phyloP scores from a whole-genome alignment of 805 yeast genomes.

The Suhomyces xylopsoci region DNA sequence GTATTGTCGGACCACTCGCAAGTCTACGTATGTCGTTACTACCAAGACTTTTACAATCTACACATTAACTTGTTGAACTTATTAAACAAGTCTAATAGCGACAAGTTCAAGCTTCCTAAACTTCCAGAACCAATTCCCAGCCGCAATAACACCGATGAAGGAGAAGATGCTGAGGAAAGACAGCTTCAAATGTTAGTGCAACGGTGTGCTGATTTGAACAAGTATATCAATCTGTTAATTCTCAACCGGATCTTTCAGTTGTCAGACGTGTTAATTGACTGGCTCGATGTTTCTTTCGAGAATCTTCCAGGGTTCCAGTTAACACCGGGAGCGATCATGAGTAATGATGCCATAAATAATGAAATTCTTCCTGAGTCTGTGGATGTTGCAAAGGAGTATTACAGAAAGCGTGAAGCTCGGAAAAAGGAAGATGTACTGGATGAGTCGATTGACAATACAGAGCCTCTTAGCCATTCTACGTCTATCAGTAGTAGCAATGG shows the following conservation, averaged over 20 bases:
- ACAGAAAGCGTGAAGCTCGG: not conserved
- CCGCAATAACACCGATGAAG: slow-evolving; percentile 17
- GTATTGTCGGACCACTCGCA: slow-evolving; percentile 31
- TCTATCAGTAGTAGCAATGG: not conserved
- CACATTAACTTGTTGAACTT: slow-evolving; percentile 32
- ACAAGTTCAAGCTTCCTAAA: slow-evolving; percentile 28
- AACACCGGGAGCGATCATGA: slow-evolving; percentile 9
- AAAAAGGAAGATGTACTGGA: slow-evolving; percentile 2
- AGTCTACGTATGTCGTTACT: slow-evolving; percentile 45
- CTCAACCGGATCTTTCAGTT: slow-evolving; percentile 28
- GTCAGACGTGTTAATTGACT: slow-evolving; percentile 23
- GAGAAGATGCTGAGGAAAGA: slow-evolving; percentile 7
- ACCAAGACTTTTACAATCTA: slow-evolving; percentile 49
- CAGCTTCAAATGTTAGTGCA: slow-evolving; percentile 23
- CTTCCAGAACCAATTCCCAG: slow-evolving; percentile 49
- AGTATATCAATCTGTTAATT: slow-evolving; percentile 35
- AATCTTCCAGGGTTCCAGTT: slow-evolving; percentile 26
- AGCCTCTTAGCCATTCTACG: not conserved
- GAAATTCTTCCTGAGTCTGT: slow-evolving; percentile 16
- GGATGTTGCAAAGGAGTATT: slow-evolving; percentile 11
- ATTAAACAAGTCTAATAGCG: slow-evolving; percentile 12
- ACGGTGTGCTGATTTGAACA: slow-evolving; percentile 40
- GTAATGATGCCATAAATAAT: slow-evolving; percentile 22
- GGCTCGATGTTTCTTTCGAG: slow-evolving; percentile 25
- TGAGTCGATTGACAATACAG: slow-evolving; percentile 3